These are phyloP conservation scores for Euphorbia pulcherrima DNA, from an alignment of 345 rosid genomes.

Conservation along the genomic window DNA sequence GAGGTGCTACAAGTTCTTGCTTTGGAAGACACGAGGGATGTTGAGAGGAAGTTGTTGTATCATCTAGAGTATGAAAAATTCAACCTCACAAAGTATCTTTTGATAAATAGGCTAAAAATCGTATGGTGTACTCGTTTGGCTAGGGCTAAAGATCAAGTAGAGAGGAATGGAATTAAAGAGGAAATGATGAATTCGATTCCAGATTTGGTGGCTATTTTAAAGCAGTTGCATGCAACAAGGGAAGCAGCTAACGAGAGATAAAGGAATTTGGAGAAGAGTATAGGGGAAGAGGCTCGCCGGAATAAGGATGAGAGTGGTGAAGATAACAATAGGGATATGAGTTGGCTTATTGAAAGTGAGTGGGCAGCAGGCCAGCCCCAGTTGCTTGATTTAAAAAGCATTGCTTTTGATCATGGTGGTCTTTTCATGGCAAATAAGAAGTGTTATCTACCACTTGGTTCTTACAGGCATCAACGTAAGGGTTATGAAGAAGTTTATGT, in stretches of 20 bases:
- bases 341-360: constrained; percentile 57
- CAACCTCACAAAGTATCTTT: constrained; percentile 64
- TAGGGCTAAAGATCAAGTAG: constrained; percentile 83
- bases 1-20: constrained; percentile 85
- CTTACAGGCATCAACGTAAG: constrained; percentile 55
- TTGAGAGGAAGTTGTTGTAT: constrained; percentile 58
- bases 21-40: constrained; percentile 80
- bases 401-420: constrained; percentile 84
- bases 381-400: constrained; percentile 72
- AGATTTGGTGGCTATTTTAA: constrained; percentile 67
- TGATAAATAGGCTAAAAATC: constrained; percentile 67
- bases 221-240: constrained; percentile 91
- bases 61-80: constrained; percentile 66
- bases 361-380: constrained; percentile 84
- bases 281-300: constrained; percentile 89
- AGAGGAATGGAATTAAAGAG: constrained; percentile 71
- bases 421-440: constrained; percentile 83
- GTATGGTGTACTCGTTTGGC: constrained; percentile 95
- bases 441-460: constrained; percentile 79
- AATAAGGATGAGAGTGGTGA: constrained; percentile 72
- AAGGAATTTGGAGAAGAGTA: constrained; percentile 83
- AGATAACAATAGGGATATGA: constrained; percentile 55
- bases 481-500: constrained; percentile 96
- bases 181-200: constrained; percentile 72
- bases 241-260: constrained; percentile 96